phyloP scores from a whole-genome alignment of 371 early-diverging fungal genomes.

The Rhizopus microsporus region DNA sequence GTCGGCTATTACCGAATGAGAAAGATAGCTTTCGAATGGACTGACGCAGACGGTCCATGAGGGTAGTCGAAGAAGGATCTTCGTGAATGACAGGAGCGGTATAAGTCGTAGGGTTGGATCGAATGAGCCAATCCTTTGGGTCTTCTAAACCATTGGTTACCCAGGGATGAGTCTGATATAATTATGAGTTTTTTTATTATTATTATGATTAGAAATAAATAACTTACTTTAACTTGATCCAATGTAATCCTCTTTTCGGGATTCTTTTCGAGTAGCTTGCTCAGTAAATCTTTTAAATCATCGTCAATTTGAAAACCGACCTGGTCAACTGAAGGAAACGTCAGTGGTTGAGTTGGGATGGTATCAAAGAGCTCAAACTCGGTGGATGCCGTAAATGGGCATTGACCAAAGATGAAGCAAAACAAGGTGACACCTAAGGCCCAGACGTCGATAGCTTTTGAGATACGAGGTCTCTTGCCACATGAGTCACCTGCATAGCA shows the following conservation, averaged over 20 bases:
- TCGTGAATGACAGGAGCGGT: constrained; percentile 29
- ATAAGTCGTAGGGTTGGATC: constrained; percentile 38
- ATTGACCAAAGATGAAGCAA: constrained; percentile 93
- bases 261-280: constrained; percentile 80
- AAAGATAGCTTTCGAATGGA: constrained; percentile 26
- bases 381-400: constrained; percentile 97
- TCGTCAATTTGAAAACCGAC: constrained; percentile 30
- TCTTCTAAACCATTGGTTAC: constrained; percentile 71
- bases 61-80: constrained; percentile 23
- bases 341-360: constrained; percentile 71
- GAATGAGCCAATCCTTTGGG: constrained; percentile 47
- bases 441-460: constrained; percentile 97
- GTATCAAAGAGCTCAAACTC: constrained; percentile 94
- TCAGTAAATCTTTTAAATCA: constrained; percentile 68
- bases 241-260: constrained; percentile 81
- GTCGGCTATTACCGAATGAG: constrained; percentile 16
- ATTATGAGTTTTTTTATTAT: neutral
- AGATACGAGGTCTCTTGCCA: constrained; percentile 53
- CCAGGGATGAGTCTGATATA: constrained; percentile 80
- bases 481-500: constrained; percentile 70
- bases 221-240: constrained; percentile 76
- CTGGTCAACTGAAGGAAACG: constrained; percentile 31
- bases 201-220: too few relatives aligned
- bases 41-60: constrained; percentile 32
- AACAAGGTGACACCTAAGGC: constrained; percentile 99